Base-by-base conservation (phyloP, 202 grass and related monocot genomes). In the Brachypodium distachyon region DNA sequence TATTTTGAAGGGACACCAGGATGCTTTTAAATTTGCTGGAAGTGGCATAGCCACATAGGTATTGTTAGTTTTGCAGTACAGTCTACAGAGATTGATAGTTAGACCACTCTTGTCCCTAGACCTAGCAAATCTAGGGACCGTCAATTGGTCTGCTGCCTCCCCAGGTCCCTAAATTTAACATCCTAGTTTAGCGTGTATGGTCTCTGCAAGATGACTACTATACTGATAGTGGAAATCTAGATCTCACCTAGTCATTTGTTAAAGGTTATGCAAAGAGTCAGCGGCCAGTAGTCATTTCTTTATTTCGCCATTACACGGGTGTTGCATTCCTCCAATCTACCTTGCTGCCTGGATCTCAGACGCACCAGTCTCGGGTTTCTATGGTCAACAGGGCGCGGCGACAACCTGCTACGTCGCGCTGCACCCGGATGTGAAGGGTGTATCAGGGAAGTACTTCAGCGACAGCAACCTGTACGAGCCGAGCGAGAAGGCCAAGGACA, bases 331-430 rank as follows among this genome's bases (percentile, higher is more conserved):
- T n/a, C n/a, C n/a, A n/a, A n/a, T 36, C 33, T 36, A 36, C 33
- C 33, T 43, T 43, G 9, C 9, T 43, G 25, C 54, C 21, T 52
- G 4, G n/a, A n/a, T n/a, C n/a, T n/a, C n/a, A n/a, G n/a, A n/a
- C n/a, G n/a, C n/a, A n/a, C n/a, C n/a, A n/a, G n/a, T n/a, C n/a
- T n/a, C 37, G 0, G 58, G 0, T 34, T 89, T 28, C 28, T 83
- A 39, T 77, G 2, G 26, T 49, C 26, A 75, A 74, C 60, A 98
- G 91, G 91, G 95, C 12, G 95, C 95, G 31, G 89, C 91, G 26
- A 98, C 87, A 8, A 86, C 82, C 55, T 98, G 95, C 78, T 98
- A 98, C 39, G 84, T 90, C 2, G 91, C 91, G 2, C 74, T 97
- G 69, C 88, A 98, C 78, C 91, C 87, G 1, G 81, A 82, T 71